Base-by-base conservation (phyloP, 768 basidiomycete genomes). In the Lentinus brumalis region DNA sequence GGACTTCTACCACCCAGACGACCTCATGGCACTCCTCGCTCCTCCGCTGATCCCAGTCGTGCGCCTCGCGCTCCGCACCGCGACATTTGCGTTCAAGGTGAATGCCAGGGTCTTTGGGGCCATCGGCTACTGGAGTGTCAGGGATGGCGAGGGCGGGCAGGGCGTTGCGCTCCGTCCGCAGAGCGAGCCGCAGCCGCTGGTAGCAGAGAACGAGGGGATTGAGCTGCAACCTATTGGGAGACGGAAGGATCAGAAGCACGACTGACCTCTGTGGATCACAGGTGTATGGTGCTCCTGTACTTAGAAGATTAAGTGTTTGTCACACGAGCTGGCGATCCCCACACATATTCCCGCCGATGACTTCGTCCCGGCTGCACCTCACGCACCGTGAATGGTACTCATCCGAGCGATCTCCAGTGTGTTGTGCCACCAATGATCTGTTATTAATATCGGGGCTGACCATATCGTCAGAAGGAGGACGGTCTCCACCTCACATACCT, bases 1-100 rank as follows among this genome's bases (percentile, higher is more conserved):
- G 65, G 85, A 87, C 67, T 80, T 84, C 56, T 82, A 81, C 62
- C 83, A 83, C 63, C 78, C 86, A 4, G 81, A 83, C 77, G 80
- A 84, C 39, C 72, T 83, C 41, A 69, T 75, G 14, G 69, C 76
- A 6, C 71, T 81, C 7, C 56, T 82, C 42, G 21, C 82, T 3
- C 83, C 82, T 0, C 77, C 78, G 10, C 72, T 80, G 15, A 70
- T 70, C 0, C 77, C 78, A 1, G 60, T 79, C 46, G 65, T 81
- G 21, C 67, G 73, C 15, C 47, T 75, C 16, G 69, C 69, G 1
- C 71, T 82, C 38, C 59, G 62, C 38, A 29, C 62, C 16, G 68
- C 66, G 18, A 69, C 69, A 14, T 50, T 72, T 12, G 42, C 53
- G 40, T 68, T 68, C 53, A 53, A 49, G 49, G 35, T 72, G 8